Conservation (phyloP, 257 asterid genomes). For the Orobanche coerulescens region DNA sequence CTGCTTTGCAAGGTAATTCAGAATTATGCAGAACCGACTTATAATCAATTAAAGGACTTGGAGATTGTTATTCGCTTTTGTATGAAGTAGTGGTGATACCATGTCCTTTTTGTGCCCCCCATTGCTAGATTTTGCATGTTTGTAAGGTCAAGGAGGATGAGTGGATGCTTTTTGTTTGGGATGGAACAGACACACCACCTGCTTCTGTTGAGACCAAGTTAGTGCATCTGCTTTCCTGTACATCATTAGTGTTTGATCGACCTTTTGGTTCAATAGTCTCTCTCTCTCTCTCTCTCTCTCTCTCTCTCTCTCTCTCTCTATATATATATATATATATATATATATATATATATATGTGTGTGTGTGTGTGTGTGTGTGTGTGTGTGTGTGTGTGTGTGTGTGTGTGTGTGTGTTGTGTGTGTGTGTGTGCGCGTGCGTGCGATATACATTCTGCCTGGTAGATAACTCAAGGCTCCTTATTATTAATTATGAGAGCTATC, state of each 20-base stretch:
- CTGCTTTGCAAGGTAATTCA: conserved; percentile 67
- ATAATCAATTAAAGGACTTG: background rate
- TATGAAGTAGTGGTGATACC: conserved; percentile 11
- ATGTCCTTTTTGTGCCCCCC: background rate
- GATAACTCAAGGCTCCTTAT: background rate
- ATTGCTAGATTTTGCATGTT: conserved; percentile 54
- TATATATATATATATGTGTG: no score
- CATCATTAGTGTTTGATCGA: conserved; percentile 1
- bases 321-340: no score
- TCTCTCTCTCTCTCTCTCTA: no score
- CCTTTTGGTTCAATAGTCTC: background rate
- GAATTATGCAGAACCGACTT: background rate
- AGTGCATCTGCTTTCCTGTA: conserved; percentile 22
- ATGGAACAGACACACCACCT: conserved; percentile 82
- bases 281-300: background rate
- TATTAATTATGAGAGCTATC: background rate
- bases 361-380: no score
- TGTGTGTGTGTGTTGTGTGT: no score
- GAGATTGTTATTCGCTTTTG: background rate
- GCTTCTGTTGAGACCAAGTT: conserved; percentile 47
- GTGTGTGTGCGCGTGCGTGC: no score
- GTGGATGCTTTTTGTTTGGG: conserved; percentile 77
- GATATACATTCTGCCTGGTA: background rate
- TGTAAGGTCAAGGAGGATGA: conserved; percentile 41
- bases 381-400: no score